These are phyloP conservation scores for Chytriomyces hyalinus DNA, from an alignment of 192 early-diverging fungal genomes.

Conservation along the genomic window DNA sequence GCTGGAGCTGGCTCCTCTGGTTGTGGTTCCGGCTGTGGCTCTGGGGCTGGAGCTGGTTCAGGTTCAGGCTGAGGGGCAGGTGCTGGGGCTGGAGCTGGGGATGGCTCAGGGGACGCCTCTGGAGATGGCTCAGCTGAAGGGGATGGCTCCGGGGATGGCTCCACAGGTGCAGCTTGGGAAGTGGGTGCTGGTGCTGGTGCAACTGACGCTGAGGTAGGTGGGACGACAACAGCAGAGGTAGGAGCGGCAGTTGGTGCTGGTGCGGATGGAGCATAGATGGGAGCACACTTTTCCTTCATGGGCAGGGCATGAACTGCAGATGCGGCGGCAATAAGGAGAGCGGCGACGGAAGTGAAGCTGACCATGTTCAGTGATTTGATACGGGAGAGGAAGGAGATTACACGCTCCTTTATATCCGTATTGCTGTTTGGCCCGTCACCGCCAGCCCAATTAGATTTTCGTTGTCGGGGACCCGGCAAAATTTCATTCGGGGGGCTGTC, in stretches of 20 bases:
- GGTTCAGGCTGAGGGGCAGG: neutral
- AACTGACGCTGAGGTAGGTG: neutral
- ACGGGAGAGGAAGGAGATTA: too few relatives aligned
- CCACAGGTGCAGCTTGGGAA: neutral
- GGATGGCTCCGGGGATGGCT: neutral
- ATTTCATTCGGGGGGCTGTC: too few relatives aligned
- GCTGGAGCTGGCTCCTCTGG: conserved; percentile 8
- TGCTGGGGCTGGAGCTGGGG: neutral
- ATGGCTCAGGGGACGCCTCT: neutral
- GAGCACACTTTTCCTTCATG: conserved; percentile 4
- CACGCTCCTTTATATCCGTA: too few relatives aligned
- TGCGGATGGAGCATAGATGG: neutral
- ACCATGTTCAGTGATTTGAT: too few relatives aligned
- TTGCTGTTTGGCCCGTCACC: too few relatives aligned
- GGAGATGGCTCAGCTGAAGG: neutral
- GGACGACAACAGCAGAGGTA: neutral
- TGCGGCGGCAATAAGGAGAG: too few relatives aligned
- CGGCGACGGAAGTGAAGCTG: too few relatives aligned
- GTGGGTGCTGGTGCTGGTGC: neutral
- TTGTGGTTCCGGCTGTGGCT: neutral
- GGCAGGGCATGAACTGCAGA: neutral
- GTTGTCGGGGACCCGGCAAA: too few relatives aligned
- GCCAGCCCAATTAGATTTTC: too few relatives aligned
- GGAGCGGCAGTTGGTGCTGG: neutral
- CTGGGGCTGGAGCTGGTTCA: conserved; percentile 5